Evolutionary conservation across 805 yeast species (phyloP), one percentile per base, ranked within the genome.

Genomic region (Hemisphaericaspora nanyangensis): DNA sequence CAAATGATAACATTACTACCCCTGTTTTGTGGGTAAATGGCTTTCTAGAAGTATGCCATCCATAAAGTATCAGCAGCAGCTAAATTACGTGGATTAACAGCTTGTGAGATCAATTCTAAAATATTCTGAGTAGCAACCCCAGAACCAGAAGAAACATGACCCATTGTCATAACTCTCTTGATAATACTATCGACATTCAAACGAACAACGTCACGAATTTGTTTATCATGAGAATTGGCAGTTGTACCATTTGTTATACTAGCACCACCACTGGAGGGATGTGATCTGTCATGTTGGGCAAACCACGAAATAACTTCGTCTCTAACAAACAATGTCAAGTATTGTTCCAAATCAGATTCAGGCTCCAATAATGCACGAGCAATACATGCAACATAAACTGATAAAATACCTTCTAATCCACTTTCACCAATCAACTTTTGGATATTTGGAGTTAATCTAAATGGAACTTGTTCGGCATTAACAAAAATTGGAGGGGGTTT

Each of bases 291-390:
- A 51, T 82, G 80, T 56, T 85, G 95, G 29, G 90, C 80, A 59
- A 83, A 90, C 98, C 97, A 91, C 0, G 96, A 81, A 37, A 90
- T 79, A 13, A 91, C 85, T 61, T 93, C 99, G 63, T 93, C 99
- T 42, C 98, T 79, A 16, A 95, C 95, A 64, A 93, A 91, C 49
- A 93, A 70, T n/a, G 95, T 86, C 63, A 93, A 65, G 61, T 85
- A 89, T 45, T 89, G 95, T 53, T 85, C 95, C 60, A 93, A 71
- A 50, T 91, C 96, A 46, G 87, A 85, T 51, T 89, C 96, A 1
- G 96, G 95, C 52, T 89, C 95, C 7, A 91, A 75, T 46, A 95
- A 70, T 5, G 96, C 90, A 54, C 87, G 78, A 1, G 97, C 93
- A 55, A 91, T 86, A 17, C 81, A 76, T 72, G 90, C 79, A 34